Base-by-base conservation (phyloP, 352 stramenopile species). In the Globisporangium acanthophoron region DNA sequence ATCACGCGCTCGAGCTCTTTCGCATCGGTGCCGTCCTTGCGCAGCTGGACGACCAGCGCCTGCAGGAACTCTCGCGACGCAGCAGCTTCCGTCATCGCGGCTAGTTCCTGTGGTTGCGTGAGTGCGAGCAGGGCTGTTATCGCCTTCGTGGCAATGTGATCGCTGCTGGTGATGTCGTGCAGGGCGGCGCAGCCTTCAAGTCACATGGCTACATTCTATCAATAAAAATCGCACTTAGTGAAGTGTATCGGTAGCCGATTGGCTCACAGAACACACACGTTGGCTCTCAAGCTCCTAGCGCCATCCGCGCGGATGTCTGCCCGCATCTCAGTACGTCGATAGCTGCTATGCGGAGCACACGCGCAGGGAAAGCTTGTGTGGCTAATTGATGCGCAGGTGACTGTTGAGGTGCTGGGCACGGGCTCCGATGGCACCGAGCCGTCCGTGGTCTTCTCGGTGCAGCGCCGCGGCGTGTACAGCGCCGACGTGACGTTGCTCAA, bases 361-460 rank as follows among this genome's bases (percentile, higher is more conserved):
- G 24, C 24, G 11, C 35, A 15, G 35, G 8, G 35, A 18, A 41
- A 41, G 37, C 9, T 16, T 18, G 4, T 12, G 16, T 3, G 0
- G 0, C 11, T 1, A 12, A 5, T 13, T 41, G 37, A 2, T 5
- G 6, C 16, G 0, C 16, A 87, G 71, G 65, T 88, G 56, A 74
- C 67, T 3, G 78, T 70, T 0, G 76, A 88, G 48, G 74, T 90
- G 20, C 61, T 90, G 3, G 80, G 80, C 53, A 80, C 74, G 29
- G 78, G 76, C 16, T 78, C 67, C 21, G 80, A 90, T 35, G 80
- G 80, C 58, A 90, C 78, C 20, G 75, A 84, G 64, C 77, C 80
- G 29, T 90, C 80, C 24, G 52, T 90, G 20, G 58, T 88, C 58
- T 80, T 90, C 57, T 74, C 74, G 0, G 72, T 87, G n/a, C 71